A percentile compares a stretch with the other conserved stretches of the same genome.
These are phyloP conservation scores for Ceratocystis smalleyi DNA, from an alignment of 2,329 filamentous ascomycete species.

Conservation along the genomic window DNA sequence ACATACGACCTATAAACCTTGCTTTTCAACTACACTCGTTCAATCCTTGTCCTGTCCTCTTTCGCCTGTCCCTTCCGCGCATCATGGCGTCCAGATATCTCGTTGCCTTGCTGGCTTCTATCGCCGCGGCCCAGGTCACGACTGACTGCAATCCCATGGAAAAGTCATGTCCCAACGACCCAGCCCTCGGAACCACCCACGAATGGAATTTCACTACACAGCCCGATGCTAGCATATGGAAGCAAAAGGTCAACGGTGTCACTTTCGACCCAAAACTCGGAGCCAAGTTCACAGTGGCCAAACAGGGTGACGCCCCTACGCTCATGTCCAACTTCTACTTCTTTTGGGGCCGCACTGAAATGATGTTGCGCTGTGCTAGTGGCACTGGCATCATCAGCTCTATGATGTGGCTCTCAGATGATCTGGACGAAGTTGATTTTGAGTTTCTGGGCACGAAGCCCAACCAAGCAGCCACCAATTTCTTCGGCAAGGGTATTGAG, in stretches of 20 bases:
- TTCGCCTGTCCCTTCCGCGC: not conserved
- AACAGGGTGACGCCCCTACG: conserved; percentile 61
- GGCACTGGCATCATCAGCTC: conserved; percentile 66
- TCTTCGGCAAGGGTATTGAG: conserved; percentile 59
- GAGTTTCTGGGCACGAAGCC: conserved; percentile 59
- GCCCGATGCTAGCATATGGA: conserved; percentile 47
- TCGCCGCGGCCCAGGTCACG: conserved; percentile 52
- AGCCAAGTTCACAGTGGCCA: conserved; percentile 54
- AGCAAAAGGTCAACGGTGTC: conserved; percentile 49
- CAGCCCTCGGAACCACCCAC: conserved; percentile 51
- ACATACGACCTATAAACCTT: not conserved
- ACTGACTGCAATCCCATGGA: conserved; percentile 67
- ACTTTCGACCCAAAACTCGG: conserved; percentile 45
- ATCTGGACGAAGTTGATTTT: conserved; percentile 80
- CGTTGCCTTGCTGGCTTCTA: conserved; percentile 22
- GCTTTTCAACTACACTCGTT: not conserved
- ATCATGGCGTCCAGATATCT: not conserved
- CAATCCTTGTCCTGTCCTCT: not conserved
- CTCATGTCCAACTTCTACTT: conserved; percentile 69
- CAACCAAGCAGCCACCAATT: conserved; percentile 53
- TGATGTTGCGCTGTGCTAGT: conserved; percentile 58
- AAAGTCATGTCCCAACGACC: conserved; percentile 51
- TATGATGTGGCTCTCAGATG: conserved; percentile 69
- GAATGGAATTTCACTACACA: conserved; percentile 49
- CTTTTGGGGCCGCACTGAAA: conserved; percentile 68